These are phyloP conservation scores for Sphaerostilbella broomeana DNA, from an alignment of 2,329 filamentous ascomycete species.

Conservation along the genomic window DNA sequence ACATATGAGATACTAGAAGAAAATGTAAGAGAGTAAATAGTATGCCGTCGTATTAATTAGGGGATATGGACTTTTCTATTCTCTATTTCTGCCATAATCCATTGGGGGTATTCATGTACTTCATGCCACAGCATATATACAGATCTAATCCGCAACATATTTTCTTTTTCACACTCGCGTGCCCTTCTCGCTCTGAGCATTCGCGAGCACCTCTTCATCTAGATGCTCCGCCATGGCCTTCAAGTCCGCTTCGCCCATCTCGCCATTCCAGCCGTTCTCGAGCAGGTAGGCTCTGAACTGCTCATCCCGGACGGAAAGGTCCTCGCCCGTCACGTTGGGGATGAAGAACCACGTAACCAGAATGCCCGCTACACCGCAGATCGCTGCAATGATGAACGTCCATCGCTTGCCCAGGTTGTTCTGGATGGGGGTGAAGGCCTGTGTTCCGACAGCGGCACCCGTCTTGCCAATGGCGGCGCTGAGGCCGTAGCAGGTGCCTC, in stretches of 20 bases:
- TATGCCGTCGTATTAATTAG: too few species aligned
- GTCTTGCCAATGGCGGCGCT: slow-evolving; percentile 45
- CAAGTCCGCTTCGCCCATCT: slow-evolving; percentile 30
- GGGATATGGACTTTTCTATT: too few species aligned
- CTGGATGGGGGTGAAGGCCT: slow-evolving; percentile 44
- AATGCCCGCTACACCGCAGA: slow-evolving; percentile 41
- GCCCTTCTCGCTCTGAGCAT: slow-evolving; percentile 17
- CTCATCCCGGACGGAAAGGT: slow-evolving; percentile 37
- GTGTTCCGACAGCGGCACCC: slow-evolving; percentile 44
- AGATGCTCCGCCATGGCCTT: slow-evolving; percentile 16
- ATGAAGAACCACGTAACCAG: slow-evolving; percentile 43
- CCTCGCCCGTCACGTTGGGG: slow-evolving; percentile 38
- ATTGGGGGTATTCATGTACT: too few species aligned
- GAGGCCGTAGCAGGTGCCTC: slow-evolving; percentile 45
- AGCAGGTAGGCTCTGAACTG: slow-evolving; percentile 38
- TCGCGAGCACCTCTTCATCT: slow-evolving; percentile 5
- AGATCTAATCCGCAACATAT: too few species aligned
- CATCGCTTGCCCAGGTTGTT: slow-evolving; percentile 39
- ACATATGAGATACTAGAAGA: too few species aligned
- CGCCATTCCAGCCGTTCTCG: slow-evolving; percentile 38
- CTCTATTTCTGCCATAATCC: too few species aligned
- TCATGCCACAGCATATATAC: too few species aligned
- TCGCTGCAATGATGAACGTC: slow-evolving; percentile 47
- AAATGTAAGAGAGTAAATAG: too few species aligned
- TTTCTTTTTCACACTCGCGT: too few species aligned